These are phyloP conservation scores for Diplodia sapinea DNA, from an alignment of 2,329 filamentous ascomycete species.

Conservation along the genomic window DNA sequence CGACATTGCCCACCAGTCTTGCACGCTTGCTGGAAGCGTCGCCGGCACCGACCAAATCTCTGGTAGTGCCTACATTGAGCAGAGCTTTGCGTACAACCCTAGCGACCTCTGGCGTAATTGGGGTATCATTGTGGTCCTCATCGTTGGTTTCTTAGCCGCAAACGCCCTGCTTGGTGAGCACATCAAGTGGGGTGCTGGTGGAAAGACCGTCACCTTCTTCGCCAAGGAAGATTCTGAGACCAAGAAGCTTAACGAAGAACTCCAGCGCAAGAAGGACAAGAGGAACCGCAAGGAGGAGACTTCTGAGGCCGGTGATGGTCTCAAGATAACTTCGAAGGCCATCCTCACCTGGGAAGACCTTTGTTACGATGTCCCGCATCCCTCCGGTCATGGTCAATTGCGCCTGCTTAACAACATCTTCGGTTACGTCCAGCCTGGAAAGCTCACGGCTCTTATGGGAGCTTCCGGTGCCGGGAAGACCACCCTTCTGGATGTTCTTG, in stretches of 20 bases:
- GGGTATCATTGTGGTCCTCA: conserved; percentile 78
- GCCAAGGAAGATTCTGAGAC: conserved; percentile 71
- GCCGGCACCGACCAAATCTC: conserved; percentile 68
- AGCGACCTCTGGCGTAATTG: conserved; percentile 81
- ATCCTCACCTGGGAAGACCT: conserved; percentile 76
- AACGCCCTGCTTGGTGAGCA: conserved; percentile 79
- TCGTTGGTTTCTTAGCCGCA: conserved; percentile 74
- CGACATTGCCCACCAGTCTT: conserved; percentile 77
- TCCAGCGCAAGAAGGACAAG: conserved; percentile 64
- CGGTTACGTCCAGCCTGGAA: conserved; percentile 79
- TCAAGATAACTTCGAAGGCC: conserved; percentile 61
- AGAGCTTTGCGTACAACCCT: conserved; percentile 70
- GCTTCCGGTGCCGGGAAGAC: conserved; percentile 83
- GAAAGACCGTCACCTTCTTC: conserved; percentile 81
- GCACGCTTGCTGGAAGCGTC: conserved; percentile 75
- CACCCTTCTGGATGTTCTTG: conserved; percentile 79
- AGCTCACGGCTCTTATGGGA: conserved; percentile 82
- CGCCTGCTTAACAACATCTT: conserved; percentile 74
- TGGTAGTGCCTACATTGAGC: conserved; percentile 71
- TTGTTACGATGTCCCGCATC: conserved; percentile 81
- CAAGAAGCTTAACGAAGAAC: conserved; percentile 67
- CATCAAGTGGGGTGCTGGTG: conserved; percentile 77
- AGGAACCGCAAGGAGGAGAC: conserved; percentile 52
- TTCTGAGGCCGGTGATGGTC: conserved; percentile 51
- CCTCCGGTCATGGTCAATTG: conserved; percentile 69